These are phyloP conservation scores for Corchorus olitorius DNA, from an alignment of 345 rosid species.

Conservation along the genomic window DNA sequence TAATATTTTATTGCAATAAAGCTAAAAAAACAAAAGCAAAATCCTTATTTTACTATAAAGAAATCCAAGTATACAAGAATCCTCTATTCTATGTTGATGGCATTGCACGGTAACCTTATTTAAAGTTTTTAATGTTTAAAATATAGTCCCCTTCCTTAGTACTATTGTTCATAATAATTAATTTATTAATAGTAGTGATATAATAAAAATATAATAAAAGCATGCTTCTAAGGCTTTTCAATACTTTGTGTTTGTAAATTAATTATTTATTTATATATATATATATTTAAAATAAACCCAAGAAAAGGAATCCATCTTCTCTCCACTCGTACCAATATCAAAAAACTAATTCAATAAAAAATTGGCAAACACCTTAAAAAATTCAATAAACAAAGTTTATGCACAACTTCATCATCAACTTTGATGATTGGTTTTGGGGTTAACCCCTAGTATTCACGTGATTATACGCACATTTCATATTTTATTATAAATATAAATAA, in stretches of 20 bases:
- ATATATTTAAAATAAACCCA: neutral
- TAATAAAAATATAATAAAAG: constrained; percentile 12
- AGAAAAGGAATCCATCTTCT: constrained; percentile 17
- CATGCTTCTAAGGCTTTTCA: constrained; percentile 29
- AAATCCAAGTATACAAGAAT: constrained; percentile 8
- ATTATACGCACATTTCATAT: neutral
- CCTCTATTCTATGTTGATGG: neutral
- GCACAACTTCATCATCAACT: neutral
- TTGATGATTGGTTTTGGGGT: neutral
- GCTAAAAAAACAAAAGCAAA: constrained; percentile 1
- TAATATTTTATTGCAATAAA: constrained; percentile 21
- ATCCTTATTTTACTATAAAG: constrained; percentile 9
- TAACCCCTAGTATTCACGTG: constrained; percentile 1
- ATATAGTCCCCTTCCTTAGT: neutral
- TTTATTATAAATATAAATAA: neutral
- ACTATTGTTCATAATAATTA: neutral
- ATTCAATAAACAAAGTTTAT: neutral
- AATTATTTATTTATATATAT: neutral
- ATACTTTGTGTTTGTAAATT: constrained; percentile 2
- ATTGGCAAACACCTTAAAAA: neutral
- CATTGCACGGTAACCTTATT: neutral
- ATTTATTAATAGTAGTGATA: neutral
- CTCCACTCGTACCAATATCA: neutral
- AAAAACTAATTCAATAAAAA: neutral
- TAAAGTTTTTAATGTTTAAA: neutral